Percentiles rank a stretch among this genome's conserved stretches.
Evolutionary conservation across 768 basidiomycete species (phyloP).

Genomic region (Lentinula raphanica): DNA sequence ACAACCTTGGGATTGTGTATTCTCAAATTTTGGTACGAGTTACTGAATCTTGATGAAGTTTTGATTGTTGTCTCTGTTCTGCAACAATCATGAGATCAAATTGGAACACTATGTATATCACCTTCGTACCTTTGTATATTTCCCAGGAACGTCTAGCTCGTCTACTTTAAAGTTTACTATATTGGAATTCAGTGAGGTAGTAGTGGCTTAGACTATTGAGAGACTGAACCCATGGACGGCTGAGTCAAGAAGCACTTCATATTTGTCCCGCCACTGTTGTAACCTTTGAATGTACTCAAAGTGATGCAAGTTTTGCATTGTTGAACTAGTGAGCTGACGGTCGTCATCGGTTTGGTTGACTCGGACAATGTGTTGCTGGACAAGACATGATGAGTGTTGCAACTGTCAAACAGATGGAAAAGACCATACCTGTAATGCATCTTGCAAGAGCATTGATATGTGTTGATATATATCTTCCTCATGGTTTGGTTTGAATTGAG

Average conservation of each 20-base stretch:
- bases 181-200: constrained; percentile 97
- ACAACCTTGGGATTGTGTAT: constrained; percentile 78
- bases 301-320: constrained; percentile 50
- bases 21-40: constrained; percentile 87
- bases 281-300: constrained; percentile 85
- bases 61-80: constrained; percentile 94
- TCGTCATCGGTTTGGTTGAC: constrained; percentile 66
- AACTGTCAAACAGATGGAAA: not conserved
- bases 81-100: not conserved
- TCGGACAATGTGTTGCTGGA: constrained; percentile 64
- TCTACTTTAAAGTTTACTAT: constrained; percentile 96
- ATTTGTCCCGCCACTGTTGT: constrained; percentile 90
- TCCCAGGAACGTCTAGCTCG: constrained; percentile 97
- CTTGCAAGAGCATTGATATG: constrained; percentile 80
- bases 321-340: constrained; percentile 51
- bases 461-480: constrained; percentile 96
- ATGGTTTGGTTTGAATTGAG: constrained; percentile 79
- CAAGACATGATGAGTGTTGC: not conserved
- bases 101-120: not conserved
- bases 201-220: constrained; percentile 83
- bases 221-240: constrained; percentile 76
- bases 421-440: constrained; percentile 72
- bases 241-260: constrained; percentile 80
- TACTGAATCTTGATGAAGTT: constrained; percentile 88
- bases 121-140: constrained; percentile 87